These are phyloP conservation scores for Taiozyma onychis DNA, from an alignment of 1,139 yeast genomes.

Conservation along the genomic window DNA sequence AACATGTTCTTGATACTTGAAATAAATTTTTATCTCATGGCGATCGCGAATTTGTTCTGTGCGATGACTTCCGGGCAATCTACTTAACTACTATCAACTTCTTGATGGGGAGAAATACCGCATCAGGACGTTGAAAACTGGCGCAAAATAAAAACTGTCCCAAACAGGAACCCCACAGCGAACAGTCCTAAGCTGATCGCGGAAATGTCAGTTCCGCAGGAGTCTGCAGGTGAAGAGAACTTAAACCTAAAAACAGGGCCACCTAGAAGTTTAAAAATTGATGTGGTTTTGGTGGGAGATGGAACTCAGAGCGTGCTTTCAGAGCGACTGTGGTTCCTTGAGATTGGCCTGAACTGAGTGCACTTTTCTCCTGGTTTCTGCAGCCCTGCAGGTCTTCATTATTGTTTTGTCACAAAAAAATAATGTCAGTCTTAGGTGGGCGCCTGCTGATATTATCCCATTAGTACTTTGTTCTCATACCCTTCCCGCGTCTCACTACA, in stretches of 20 bases:
- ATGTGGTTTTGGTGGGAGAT: too few species aligned
- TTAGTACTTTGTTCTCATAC: too few species aligned
- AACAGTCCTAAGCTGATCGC: neutral
- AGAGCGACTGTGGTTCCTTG: too few species aligned
- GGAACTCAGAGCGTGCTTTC: too few species aligned
- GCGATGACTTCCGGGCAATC: conserved; percentile 3
- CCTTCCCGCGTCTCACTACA: neutral
- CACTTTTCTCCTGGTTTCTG: neutral
- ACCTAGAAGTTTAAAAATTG: neutral
- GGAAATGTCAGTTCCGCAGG: neutral
- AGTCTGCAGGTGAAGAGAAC: neutral
- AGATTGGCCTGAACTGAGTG: neutral
- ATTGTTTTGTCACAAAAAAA: neutral
- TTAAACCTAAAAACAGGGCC: neutral
- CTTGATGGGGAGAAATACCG: neutral
- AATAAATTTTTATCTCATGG: neutral
- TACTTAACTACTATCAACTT: neutral
- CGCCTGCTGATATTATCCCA: neutral
- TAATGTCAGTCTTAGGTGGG: neutral
- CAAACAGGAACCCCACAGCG: neutral
- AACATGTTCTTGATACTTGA: neutral
- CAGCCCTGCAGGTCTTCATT: neutral
- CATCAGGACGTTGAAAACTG: neutral
- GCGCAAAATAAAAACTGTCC: neutral
- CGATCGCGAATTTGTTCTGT: neutral